phyloP scores from a whole-genome alignment of 83 land plant genomes.

The Picea abies region DNA sequence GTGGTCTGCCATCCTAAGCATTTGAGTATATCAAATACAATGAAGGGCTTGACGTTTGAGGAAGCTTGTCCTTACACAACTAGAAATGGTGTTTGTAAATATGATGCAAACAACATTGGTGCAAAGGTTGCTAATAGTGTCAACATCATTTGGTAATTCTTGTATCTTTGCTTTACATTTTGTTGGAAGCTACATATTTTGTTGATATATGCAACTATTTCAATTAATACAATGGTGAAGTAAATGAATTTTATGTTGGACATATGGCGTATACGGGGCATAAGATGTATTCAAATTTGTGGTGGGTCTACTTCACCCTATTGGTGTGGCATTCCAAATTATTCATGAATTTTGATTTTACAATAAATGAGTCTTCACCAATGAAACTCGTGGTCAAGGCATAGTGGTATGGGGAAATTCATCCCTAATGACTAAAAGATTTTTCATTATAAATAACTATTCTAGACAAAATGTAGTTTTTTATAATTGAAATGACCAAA shows the following conservation, averaged over 20 bases:
- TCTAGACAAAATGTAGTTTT: neutral
- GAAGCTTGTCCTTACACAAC: conserved; percentile 86
- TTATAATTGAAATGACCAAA: neutral
- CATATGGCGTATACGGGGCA: conserved; percentile 53
- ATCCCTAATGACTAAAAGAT: neutral
- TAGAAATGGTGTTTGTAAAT: conserved; percentile 72
- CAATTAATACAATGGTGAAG: neutral
- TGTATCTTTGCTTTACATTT: neutral
- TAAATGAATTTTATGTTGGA: neutral
- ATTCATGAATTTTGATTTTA: conserved; percentile 1
- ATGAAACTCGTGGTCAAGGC: conserved; percentile 32
- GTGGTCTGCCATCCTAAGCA: conserved; percentile 95
- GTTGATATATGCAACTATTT: neutral
- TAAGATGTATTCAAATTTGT: conserved; percentile 90
- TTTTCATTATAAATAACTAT: neutral
- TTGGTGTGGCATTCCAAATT: conserved; percentile 91
- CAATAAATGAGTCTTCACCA: no score
- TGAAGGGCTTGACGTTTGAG: conserved; percentile 92
- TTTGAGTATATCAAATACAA: conserved; percentile 93
- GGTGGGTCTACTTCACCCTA: conserved; percentile 82
- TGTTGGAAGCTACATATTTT: neutral
- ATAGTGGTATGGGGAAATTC: conserved; percentile 52
- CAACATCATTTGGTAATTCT: conserved; percentile 76
- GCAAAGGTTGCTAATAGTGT: conserved; percentile 79
- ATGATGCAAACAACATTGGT: conserved; percentile 59